Percentiles rank a stretch among this genome's conserved stretches.
These are phyloP conservation scores for Thelephora terrestris DNA, from an alignment of 1,284 basidiomycete species.

Conservation along the genomic window DNA sequence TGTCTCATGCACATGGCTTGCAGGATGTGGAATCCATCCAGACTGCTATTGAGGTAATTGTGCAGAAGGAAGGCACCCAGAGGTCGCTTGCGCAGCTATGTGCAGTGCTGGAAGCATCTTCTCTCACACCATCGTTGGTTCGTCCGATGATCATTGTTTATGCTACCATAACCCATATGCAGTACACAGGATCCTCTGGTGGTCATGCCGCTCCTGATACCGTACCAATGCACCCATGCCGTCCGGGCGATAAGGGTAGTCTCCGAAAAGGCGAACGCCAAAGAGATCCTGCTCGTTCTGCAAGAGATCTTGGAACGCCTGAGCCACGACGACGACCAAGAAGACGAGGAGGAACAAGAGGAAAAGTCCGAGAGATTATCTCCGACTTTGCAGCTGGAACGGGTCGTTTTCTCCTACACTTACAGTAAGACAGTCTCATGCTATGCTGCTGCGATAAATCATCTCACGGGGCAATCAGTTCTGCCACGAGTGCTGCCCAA, in stretches of 20 bases:
- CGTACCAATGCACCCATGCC: conserved; percentile 27
- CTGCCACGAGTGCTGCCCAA: no score
- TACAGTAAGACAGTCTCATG: conserved; percentile 21
- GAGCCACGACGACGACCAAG: conserved; percentile 13
- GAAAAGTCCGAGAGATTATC: conserved; percentile 18
- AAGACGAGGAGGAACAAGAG: conserved; percentile 19
- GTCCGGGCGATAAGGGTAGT: conserved; percentile 34
- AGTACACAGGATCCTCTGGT: conserved; percentile 39
- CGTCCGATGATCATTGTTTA: not conserved
- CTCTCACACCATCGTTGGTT: not conserved
- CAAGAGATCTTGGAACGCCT: conserved; percentile 51
- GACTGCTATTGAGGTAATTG: no score
- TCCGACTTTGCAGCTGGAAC: conserved; percentile 22
- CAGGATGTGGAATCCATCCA: no score
- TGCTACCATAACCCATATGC: not conserved
- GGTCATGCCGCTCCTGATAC: conserved; percentile 35
- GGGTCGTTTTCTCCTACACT: conserved; percentile 29
- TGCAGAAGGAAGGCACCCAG: no score
- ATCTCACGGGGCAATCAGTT: no score
- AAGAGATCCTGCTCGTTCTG: conserved; percentile 49
- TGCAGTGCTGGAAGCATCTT: not conserved
- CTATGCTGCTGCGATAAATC: no score
- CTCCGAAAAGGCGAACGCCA: conserved; percentile 35
- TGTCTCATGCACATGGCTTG: no score
- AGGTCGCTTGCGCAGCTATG: no score